A percentile compares a stretch with the other conserved stretches of the same genome.
Conservation (phyloP, 495 filamentous ascomycete species). For the Cryomyces minteri region DNA sequence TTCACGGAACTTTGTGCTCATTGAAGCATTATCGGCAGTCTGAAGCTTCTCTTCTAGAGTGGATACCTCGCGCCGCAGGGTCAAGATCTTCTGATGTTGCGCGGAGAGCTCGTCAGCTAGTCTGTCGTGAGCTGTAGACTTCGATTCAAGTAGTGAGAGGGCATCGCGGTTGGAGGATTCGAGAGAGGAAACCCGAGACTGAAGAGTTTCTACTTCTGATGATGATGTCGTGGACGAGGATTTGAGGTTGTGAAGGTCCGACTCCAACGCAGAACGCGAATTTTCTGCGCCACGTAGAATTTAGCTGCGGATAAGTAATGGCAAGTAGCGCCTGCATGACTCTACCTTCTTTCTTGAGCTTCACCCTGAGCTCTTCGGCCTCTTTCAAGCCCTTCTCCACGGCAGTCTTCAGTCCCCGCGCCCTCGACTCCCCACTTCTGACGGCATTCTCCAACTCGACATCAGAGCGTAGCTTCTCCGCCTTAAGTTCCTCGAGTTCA, state of each 20-base stretch:
- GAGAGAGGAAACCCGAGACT: conserved; percentile 62
- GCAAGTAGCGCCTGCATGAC: background rate
- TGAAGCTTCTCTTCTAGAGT: conserved; percentile 66
- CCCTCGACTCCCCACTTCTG: conserved; percentile 59
- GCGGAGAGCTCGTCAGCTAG: conserved; percentile 70
- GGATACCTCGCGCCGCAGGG: conserved; percentile 62
- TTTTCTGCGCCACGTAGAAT: conserved; percentile 29
- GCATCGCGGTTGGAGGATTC: conserved; percentile 87
- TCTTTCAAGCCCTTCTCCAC: conserved; percentile 52
- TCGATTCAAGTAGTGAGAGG: conserved; percentile 70
- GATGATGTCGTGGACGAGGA: conserved; percentile 55
- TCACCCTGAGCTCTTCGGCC: conserved; percentile 51
- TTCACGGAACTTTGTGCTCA: conserved; percentile 68
- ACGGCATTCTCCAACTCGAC: conserved; percentile 89
- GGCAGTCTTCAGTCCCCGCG: conserved; percentile 57
- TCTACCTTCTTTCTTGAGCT: conserved; percentile 65
- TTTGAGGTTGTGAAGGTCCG: conserved; percentile 63
- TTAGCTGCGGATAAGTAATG: background rate
- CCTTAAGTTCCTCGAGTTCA: conserved; percentile 57
- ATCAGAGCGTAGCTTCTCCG: conserved; percentile 68
- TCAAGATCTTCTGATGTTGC: conserved; percentile 74
- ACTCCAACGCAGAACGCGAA: conserved; percentile 45
- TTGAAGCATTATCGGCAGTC: conserved; percentile 53
- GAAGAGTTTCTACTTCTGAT: conserved; percentile 57
- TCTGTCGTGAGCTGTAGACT: conserved; percentile 67